Base-by-base conservation (phyloP, 2,329 filamentous ascomycete genomes). In the Sporothrix pallida region DNA sequence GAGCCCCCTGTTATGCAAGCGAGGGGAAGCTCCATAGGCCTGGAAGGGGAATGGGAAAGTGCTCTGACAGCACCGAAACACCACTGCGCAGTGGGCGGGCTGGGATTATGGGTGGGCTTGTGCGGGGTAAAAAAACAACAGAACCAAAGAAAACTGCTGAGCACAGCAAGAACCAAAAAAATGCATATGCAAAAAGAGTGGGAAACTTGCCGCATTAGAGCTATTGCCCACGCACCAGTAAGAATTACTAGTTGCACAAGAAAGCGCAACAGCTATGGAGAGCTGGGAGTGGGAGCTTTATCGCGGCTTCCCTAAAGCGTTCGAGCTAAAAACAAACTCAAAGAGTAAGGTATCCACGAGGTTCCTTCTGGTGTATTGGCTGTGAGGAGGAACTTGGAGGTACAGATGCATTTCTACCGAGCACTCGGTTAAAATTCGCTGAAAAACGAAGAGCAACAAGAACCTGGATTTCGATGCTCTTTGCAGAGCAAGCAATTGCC, bases 91-190 rank as follows among this genome's bases (percentile, higher is more conserved):
- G 60, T 67, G 42, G 20, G 62, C 37, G 62, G 12, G 20, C 42
- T 23, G 42, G 13, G 62, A 67, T 48, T 46, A 44, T 48, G 62
- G 60, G 42, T 67, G 62, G 31, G 62, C 62, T 67, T 48, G 62
- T 67, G 62, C 62, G 62, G 62, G 62, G 62, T 67, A 67, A 67
- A 37, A 37, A 48, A 48, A 48, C 60, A 46, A 12, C 62, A 46
- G 42, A 20, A 26, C 31, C 42, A 48, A 6, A 37, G 31, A 37
- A 37, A 13, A 48, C 62, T 12, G n/a, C 52, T 13, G 12, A 23
- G 52, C 10, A 23, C 17, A 54, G 9, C 4, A 46, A 23, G 17
- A 44, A 2, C 37, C n/a, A 67, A 48, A 48, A 26, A 6, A 67
- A 20, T 17, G 42, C 31, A 37, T 37, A 44, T 7, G 60, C n/a